Conservation (phyloP, 108 stramenopile genomes). For the Aurantiochytrium sp. region DNA sequence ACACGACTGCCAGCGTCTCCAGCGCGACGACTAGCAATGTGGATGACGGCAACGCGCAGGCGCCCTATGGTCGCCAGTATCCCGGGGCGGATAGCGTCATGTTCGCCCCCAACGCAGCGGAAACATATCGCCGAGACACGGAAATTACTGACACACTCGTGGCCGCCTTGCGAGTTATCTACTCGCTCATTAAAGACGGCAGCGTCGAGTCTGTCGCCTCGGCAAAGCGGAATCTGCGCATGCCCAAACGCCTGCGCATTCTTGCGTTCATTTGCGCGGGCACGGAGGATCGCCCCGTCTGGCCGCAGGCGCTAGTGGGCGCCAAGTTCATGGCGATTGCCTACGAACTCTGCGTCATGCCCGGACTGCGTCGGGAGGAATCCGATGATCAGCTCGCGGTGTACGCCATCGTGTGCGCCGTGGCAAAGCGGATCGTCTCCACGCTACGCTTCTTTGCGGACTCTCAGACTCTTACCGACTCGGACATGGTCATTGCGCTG, state of each 20-base stretch:
- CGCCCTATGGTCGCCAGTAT: neutral
- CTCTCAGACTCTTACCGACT: neutral
- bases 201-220: neutral
- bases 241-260: neutral
- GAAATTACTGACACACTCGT: neutral
- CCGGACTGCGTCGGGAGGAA: neutral
- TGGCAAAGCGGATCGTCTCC: constrained; percentile 1
- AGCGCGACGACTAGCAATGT: no score
- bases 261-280: neutral
- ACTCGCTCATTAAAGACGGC: neutral
- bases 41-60: no score
- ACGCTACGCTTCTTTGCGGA: neutral
- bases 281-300: neutral
- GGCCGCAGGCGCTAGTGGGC: constrained; percentile 2
- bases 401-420: neutral
- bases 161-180: neutral
- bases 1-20: no score
- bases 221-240: neutral
- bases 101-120: neutral
- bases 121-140: neutral
- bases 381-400: neutral
- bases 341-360: constrained; percentile 23
- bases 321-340: constrained; percentile 31
- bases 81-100: neutral
- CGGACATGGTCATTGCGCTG: neutral